Conservation (phyloP, 1,284 basidiomycete species). For the Ceratobasidium papillatum region DNA sequence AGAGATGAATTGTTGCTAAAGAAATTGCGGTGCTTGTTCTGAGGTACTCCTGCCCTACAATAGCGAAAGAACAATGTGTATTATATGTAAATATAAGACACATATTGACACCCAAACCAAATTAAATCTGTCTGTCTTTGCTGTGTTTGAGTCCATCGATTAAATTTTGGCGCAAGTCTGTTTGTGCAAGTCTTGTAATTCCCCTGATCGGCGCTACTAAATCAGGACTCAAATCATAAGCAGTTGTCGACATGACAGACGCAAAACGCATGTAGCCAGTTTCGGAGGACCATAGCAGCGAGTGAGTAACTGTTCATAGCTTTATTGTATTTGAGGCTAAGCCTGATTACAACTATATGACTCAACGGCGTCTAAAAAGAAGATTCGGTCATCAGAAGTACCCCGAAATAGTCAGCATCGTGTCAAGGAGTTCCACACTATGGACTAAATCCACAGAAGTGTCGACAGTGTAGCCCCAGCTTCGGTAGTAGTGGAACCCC, state of each 20-base stretch:
- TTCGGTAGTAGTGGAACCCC: background rate
- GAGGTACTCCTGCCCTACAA: background rate
- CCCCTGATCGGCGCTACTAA: background rate
- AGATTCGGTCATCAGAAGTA: background rate
- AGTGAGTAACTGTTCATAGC: too few relatives aligned
- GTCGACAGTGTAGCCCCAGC: background rate
- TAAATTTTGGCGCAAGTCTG: background rate
- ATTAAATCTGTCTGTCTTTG: background rate
- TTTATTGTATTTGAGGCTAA: too few relatives aligned
- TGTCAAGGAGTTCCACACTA: too few relatives aligned
- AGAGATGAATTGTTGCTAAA: background rate
- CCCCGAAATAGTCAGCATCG: background rate
- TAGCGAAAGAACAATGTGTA: background rate
- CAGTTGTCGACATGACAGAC: too few relatives aligned
- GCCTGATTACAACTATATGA: too few relatives aligned
- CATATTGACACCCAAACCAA: background rate
- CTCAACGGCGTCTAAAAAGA: background rate
- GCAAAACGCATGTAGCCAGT: too few relatives aligned
- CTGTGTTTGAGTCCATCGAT: background rate
- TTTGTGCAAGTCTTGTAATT: background rate
- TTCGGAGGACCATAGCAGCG: too few relatives aligned
- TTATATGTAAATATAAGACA: background rate
- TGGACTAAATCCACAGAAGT: background rate
- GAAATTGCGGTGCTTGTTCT: background rate
- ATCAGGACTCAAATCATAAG: too few relatives aligned